phyloP scores from a whole-genome alignment of 176 grass and related monocot genomes.

The Phoenix roebelenii region DNA sequence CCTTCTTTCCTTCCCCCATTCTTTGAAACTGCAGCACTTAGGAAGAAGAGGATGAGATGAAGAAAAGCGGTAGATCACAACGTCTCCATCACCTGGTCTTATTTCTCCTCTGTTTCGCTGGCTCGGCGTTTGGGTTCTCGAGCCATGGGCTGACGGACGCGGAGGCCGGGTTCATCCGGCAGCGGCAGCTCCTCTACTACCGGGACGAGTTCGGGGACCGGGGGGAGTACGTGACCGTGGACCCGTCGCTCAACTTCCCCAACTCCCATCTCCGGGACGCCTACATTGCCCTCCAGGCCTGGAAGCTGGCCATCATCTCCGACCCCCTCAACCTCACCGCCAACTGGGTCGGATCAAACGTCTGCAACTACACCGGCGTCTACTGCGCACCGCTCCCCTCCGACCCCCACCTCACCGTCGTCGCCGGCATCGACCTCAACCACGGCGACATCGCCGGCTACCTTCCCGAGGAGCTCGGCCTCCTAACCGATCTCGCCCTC shows the following conservation, averaged over 20 bases:
- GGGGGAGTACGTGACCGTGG: conserved; percentile 27
- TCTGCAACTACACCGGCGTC: conserved; percentile 77
- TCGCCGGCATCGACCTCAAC: conserved; percentile 86
- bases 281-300: conserved; percentile 86
- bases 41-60: conserved; percentile 36
- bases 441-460: conserved; percentile 87
- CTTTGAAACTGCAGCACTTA: background rate
- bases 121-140: conserved; percentile 16
- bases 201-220: conserved; percentile 27
- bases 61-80: conserved; percentile 14
- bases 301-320: conserved; percentile 86
- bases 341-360: conserved; percentile 53
- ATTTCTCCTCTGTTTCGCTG: conserved; percentile 6
- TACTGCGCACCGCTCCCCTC: conserved; percentile 53
- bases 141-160: conserved; percentile 24
- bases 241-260: conserved; percentile 50
- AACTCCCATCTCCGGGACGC: conserved; percentile 57
- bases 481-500: conserved; percentile 64
- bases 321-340: conserved; percentile 64
- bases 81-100: conserved; percentile 16
- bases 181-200: conserved; percentile 32
- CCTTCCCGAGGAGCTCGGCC: conserved; percentile 75
- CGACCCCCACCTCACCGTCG: conserved; percentile 15
- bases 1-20: background rate
- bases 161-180: conserved; percentile 22